Base-by-base conservation (phyloP, 2,329 filamentous ascomycete genomes). In the Trichoderma aggressivum region DNA sequence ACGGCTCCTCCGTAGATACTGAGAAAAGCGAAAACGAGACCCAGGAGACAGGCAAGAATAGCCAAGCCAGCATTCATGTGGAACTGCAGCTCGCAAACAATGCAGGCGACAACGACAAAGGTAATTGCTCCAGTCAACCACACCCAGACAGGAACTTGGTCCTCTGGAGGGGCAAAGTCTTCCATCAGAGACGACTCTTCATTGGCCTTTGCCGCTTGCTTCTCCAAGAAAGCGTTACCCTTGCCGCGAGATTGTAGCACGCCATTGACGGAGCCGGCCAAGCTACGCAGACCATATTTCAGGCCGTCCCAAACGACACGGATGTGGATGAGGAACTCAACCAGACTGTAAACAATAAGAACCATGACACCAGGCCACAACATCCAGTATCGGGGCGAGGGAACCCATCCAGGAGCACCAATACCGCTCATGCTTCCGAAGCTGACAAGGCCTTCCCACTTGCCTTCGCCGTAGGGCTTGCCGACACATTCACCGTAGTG, bases 21-120 rank as follows among this genome's bases (percentile, higher is more conserved):
- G 50, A 89, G 81, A 80, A 89, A 87, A 61, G 87, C 86, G 78
- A 89, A 89, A 77, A 89, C 79, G 74, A 89, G 84, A 62, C 86
- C 86, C 32, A 89, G 80, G 74, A 89, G 77, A 72, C 87, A 83
- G 60, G 87, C 85, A 4, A 89, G 82, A 36, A 89, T 79, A 16
- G 84, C 85, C 75, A 88, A 84, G 34, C 87, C 87, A 8, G 87
- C 82, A 55, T 87, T 86, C 83, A 89, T 88, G 71, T 86, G 78
- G 79, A 85, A 88, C 73, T 88, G 85, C 6, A 87, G 80, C 61
- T 83, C 80, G 61, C 78, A 79, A 73, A 90, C 82, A 39, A 89
- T 78, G 62, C 86, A 81, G 70, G 87, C 86, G n/a, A 86, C 81
- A n/a, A 82, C 78, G 58, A 88, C 81, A 75, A 88, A 84, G 67